These are phyloP conservation scores for Saturnispora gosingensis DNA, from an alignment of 805 yeast genomes.

Conservation along the genomic window DNA sequence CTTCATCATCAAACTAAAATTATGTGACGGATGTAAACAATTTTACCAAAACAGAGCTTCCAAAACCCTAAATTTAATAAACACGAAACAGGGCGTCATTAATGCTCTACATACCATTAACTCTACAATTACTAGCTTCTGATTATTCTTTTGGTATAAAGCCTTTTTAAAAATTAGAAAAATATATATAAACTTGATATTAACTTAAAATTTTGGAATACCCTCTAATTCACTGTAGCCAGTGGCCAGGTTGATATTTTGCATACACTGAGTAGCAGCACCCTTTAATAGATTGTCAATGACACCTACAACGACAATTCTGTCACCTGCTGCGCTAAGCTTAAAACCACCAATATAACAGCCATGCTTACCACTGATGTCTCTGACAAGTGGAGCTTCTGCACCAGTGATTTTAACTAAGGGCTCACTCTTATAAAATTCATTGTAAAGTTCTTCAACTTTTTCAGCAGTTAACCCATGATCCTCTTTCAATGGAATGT, in stretches of 20 bases:
- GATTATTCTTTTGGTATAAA: not conserved
- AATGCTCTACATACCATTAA: too few species aligned
- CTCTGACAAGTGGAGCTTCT: constrained; percentile 88
- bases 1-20: too few species aligned
- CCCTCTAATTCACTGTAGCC: constrained; percentile 94
- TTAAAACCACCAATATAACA: constrained; percentile 94
- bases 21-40: too few species aligned
- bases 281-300: constrained; percentile 95
- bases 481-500: constrained; percentile 70
- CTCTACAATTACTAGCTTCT: too few species aligned
- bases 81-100: too few species aligned
- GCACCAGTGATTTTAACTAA: constrained; percentile 81
- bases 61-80: too few species aligned
- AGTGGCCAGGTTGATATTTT: constrained; percentile 83
- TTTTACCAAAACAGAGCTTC: too few species aligned
- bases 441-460: constrained; percentile 76
- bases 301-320: constrained; percentile 91
- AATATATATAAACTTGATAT: not conserved
- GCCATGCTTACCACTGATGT: constrained; percentile 89
- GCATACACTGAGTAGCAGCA: constrained; percentile 97
- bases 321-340: constrained; percentile 75
- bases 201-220: constrained; percentile 45
- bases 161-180: not conserved
- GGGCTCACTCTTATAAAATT: constrained; percentile 79
- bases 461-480: constrained; percentile 61